phyloP scores from a whole-genome alignment of 352 stramenopile genomes.

The Phytophthora meadii region DNA sequence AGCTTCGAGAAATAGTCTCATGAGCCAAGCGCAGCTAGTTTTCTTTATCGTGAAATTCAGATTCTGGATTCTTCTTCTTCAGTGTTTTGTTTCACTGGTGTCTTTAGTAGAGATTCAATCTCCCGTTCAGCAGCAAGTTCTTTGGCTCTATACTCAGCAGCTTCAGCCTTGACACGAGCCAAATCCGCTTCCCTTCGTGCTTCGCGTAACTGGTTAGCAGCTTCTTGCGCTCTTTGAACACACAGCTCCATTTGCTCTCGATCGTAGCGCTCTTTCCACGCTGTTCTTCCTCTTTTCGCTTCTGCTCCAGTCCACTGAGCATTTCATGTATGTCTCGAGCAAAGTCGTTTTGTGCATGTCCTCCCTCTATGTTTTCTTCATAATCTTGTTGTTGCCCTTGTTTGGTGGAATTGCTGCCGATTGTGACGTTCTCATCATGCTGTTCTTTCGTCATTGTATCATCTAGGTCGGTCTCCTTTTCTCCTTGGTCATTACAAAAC shows the following conservation, averaged over 20 bases:
- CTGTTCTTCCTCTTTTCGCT: constrained; percentile 65
- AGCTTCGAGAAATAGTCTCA: constrained; percentile 14
- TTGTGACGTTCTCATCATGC: not conserved
- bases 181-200: constrained; percentile 71
- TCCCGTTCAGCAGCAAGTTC: constrained; percentile 49
- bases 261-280: constrained; percentile 66
- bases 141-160: constrained; percentile 50
- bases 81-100: constrained; percentile 1
- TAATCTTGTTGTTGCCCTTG: constrained; percentile 7
- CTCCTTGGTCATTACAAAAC: constrained; percentile 44
- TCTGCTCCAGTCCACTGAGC: constrained; percentile 61
- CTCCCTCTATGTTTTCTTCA: constrained; percentile 13
- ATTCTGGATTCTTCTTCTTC: constrained; percentile 19
- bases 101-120: constrained; percentile 27
- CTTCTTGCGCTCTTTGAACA: constrained; percentile 47
- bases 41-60: constrained; percentile 18
- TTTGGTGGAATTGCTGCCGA: constrained; percentile 5
- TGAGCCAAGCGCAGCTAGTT: constrained; percentile 6
- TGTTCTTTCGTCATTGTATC: constrained; percentile 6
- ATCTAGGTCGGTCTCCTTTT: constrained; percentile 36
- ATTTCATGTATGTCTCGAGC: constrained; percentile 67
- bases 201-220: constrained; percentile 58
- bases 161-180: constrained; percentile 58
- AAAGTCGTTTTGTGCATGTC: constrained; percentile 38
- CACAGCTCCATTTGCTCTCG: constrained; percentile 67